Conservation (phyloP, 2,329 filamentous ascomycete species). For the Leptographium galeiforme region DNA sequence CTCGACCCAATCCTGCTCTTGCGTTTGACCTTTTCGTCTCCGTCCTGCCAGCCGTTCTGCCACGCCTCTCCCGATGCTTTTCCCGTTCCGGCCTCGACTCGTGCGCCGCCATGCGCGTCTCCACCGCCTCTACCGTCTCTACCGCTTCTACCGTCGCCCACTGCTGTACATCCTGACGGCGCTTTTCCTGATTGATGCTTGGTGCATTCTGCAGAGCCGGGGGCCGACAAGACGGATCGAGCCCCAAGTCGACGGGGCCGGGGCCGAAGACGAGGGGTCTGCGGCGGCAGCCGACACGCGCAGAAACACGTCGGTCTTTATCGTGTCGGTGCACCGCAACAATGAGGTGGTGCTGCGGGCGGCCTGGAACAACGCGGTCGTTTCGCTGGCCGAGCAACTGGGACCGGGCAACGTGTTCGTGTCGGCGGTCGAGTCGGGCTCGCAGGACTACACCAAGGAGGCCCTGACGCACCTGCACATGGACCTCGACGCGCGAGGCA, state of each 20-base stretch:
- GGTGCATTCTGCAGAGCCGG: conserved; percentile 4
- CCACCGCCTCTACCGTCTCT: conserved; percentile 18
- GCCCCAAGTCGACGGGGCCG: neutral
- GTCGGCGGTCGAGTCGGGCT: conserved; percentile 54
- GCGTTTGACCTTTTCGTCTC: neutral
- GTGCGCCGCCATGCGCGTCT: conserved; percentile 17
- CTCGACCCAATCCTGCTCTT: neutral
- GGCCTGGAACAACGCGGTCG: conserved; percentile 46
- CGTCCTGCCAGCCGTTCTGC: neutral
- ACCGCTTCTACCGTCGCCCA: conserved; percentile 19
- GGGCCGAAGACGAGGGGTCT: neutral
- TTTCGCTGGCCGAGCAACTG: conserved; percentile 40
- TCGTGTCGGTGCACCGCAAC: conserved; percentile 56
- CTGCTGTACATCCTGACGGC: conserved; percentile 18
- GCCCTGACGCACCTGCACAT: conserved; percentile 43
- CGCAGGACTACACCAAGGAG: conserved; percentile 52
- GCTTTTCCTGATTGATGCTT: conserved; percentile 21
- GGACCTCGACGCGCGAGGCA: conserved; percentile 34
- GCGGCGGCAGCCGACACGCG: conserved; percentile 12
- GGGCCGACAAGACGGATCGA: neutral
- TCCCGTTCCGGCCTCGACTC: conserved; percentile 21
- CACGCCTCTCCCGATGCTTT: conserved; percentile 16
- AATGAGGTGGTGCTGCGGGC: conserved; percentile 43
- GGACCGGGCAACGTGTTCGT: conserved; percentile 52
- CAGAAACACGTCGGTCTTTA: conserved; percentile 37